These are phyloP conservation scores for Aspergillus heteromorphus DNA, from an alignment of 495 filamentous ascomycete genomes.

Conservation along the genomic window DNA sequence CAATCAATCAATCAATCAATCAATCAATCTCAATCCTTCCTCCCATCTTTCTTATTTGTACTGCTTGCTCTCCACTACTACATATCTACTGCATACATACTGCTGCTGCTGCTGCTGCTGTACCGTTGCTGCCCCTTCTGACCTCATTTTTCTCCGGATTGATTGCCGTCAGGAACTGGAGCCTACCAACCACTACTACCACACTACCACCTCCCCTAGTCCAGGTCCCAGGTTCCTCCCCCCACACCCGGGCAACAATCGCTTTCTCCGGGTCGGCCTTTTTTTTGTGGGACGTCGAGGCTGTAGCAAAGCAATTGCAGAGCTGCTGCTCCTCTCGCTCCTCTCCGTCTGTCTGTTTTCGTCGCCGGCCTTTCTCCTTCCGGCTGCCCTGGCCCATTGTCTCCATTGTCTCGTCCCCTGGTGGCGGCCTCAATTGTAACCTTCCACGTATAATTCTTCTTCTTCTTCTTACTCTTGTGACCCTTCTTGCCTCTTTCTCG, in stretches of 20 bases:
- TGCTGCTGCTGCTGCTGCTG: too few species aligned
- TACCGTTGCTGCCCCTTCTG: background rate
- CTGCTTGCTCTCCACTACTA: too few species aligned
- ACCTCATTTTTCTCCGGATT: conserved; percentile 9
- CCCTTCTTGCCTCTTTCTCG: too few species aligned
- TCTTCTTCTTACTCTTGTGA: too few species aligned
- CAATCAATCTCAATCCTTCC: background rate
- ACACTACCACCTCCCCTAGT: too few species aligned
- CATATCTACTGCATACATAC: too few species aligned
- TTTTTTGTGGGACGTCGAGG: too few species aligned
- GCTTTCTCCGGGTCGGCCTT: background rate
- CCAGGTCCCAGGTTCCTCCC: background rate
- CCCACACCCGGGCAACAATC: background rate
- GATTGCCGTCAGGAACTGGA: conserved; percentile 5
- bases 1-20: conserved; percentile 1
- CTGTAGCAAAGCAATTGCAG: too few species aligned
- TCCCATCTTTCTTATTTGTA: too few species aligned
- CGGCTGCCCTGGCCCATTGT: background rate
- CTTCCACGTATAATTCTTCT: background rate
- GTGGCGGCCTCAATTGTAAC: conserved; percentile 5
- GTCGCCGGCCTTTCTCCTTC: background rate
- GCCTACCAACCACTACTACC: too few species aligned
- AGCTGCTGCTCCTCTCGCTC: background rate
- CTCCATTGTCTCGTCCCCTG: background rate
- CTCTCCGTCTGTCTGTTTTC: background rate